Percentiles rank a stretch among this genome's conserved stretches.
phyloP scores from a whole-genome alignment of 352 stramenopile genomes.

The Globisporangium nodosum region DNA sequence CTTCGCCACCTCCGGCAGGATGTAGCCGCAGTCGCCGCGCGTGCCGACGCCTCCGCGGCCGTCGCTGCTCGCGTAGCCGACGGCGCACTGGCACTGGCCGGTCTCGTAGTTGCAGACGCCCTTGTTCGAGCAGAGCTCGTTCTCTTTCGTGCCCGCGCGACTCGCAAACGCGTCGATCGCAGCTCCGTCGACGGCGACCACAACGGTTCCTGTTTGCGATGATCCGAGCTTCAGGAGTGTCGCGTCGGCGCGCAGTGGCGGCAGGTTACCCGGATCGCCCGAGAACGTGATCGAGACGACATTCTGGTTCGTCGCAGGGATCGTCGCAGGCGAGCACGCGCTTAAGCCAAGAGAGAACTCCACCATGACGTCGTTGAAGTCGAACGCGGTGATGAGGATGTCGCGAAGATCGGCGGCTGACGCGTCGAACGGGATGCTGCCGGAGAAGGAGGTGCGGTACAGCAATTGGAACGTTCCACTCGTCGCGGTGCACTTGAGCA shows the following conservation, averaged over 20 bases:
- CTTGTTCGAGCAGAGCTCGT: slow-evolving; percentile 81
- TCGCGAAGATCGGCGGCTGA: slow-evolving; percentile 31
- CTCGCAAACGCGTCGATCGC: slow-evolving; percentile 30
- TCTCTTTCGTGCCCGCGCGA: slow-evolving; percentile 86
- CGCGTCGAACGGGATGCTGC: slow-evolving; percentile 53
- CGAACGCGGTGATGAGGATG: slow-evolving; percentile 40
- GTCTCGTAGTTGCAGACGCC: slow-evolving; percentile 73
- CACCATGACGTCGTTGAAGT: slow-evolving; percentile 47
- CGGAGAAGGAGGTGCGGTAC: slow-evolving; percentile 46
- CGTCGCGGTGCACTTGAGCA: slow-evolving; percentile 56
- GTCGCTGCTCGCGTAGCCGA: slow-evolving; percentile 56
- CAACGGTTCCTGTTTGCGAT: slow-evolving; percentile 13
- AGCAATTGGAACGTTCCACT: slow-evolving; percentile 54
- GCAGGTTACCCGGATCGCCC: slow-evolving; percentile 43
- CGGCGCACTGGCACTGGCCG: slow-evolving; percentile 41
- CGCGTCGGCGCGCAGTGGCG: slow-evolving; percentile 30
- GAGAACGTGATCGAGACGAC: slow-evolving; percentile 53
- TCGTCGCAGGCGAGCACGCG: slow-evolving; percentile 29
- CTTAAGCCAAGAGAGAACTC: slow-evolving; percentile 29
- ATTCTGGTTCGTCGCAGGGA: slow-evolving; percentile 21
- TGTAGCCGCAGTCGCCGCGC: slow-evolving; percentile 59
- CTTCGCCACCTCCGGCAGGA: slow-evolving; percentile 2
- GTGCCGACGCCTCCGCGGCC: slow-evolving; percentile 48
- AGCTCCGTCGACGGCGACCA: slow-evolving; percentile 33
- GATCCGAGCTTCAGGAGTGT: slow-evolving; percentile 22